Evolutionary conservation across 1,284 basidiomycete species (phyloP), one percentile per base, ranked within the genome.

Genomic region (Ustanciosporium gigantosporum): DNA sequence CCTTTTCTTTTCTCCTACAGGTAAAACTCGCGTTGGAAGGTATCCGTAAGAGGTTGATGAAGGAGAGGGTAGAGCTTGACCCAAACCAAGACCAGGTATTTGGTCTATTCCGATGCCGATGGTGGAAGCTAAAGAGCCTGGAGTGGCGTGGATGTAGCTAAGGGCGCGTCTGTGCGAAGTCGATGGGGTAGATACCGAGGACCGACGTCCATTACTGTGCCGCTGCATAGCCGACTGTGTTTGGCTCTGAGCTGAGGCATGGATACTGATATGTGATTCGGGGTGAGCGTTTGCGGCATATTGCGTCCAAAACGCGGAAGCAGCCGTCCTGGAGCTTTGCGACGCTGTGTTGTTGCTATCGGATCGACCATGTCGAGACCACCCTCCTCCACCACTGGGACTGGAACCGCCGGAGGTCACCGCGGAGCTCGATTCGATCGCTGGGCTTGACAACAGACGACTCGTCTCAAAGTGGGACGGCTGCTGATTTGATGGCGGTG

Each of bases 21-120:
- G 80, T 25, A 97, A 84, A 39, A 92, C 86, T 66, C 86, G 89
- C 47, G 97, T 92, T 4, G 93, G 90, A 8, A 91, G 89, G 92
- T 96, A 58, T 19, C 47, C 58, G 25, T 44, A 50, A 9, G 44
- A 46, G 4, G 50, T 25, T n/a, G n/a, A n/a, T n/a, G n/a, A n/a
- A n/a, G n/a, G n/a, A 3, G 46, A 43, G 41, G 22, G 13, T 16
- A 9, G 23, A 34, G 45, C 9, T 44, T 24, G 9, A 19, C 11
- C 9, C 11, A 19, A 11, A 11, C 32, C 32, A 11, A 19, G 11
- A 8, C 32, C 32, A 35, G 8, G 14, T 11, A 11, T 8, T 19
- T 11, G 9, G 32, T 35, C 32, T n/a, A n/a, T 9, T n/a, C 27
- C 52, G 16, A 50, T 36, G 16, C 43, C 35, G 17, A 37, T 49